Percentiles rank a stretch among this genome's conserved stretches.
Conservation (phyloP, 2,329 filamentous ascomycete genomes). For the Calonectria hongkongensis region DNA sequence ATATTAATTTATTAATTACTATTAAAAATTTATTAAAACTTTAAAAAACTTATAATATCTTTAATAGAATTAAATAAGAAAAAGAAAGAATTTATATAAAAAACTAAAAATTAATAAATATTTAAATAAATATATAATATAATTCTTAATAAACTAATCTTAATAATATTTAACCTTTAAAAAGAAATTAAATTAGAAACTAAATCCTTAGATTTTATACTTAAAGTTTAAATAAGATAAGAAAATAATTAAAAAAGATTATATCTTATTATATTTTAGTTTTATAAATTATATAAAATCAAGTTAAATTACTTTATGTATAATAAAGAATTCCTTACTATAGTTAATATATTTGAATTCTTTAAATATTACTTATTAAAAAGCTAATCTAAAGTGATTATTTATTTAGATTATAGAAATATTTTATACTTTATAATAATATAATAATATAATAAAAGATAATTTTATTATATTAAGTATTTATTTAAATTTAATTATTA, state of each 20-base stretch:
- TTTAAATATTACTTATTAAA: no score
- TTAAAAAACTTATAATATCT: slow-evolving; percentile 29
- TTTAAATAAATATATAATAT: slow-evolving; percentile 41
- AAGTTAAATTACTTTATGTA: no score
- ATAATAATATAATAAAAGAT: slow-evolving; percentile 42
- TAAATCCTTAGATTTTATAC: slow-evolving; percentile 30
- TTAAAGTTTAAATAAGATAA: slow-evolving; percentile 39
- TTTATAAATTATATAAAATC: no score
- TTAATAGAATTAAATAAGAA: slow-evolving; percentile 38
- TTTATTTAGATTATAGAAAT: slow-evolving; percentile 52
- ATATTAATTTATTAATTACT: no score
- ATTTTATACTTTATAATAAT: slow-evolving; percentile 44
- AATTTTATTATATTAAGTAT: slow-evolving; percentile 45
- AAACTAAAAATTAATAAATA: slow-evolving; percentile 34
- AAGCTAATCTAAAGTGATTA: no score
- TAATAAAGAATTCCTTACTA: no score
- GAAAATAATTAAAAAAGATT: no score
- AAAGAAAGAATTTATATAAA: slow-evolving; percentile 45
- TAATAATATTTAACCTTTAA: no score
- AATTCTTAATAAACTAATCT: no score
- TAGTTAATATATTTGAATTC: no score
- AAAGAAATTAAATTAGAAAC: no score
- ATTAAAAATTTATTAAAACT: slow-evolving; percentile 44
- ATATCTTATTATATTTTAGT: no score
- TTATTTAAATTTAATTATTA: slow-evolving; percentile 45